Evolutionary conservation across 805 yeast species (phyloP).

Genomic region (Saccharomycopsis malanga): DNA sequence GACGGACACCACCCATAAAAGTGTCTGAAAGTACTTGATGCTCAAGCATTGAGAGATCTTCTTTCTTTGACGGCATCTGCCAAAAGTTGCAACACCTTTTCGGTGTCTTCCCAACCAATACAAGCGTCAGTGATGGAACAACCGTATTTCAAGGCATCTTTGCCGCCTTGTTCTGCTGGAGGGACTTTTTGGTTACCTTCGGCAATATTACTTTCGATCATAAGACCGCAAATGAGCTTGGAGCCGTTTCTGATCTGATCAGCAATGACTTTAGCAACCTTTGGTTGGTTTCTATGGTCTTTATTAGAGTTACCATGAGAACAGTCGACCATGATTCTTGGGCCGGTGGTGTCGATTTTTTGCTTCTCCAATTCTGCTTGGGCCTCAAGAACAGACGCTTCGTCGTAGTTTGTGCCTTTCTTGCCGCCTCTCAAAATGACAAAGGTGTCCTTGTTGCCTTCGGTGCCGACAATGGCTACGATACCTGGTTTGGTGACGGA

Average conservation of each 20-base stretch:
- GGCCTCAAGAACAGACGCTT: slow-evolving; percentile 65
- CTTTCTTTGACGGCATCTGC: slow-evolving; percentile 80
- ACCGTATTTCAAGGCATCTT: slow-evolving; percentile 73
- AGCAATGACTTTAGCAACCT: slow-evolving; percentile 76
- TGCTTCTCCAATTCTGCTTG: slow-evolving; percentile 45
- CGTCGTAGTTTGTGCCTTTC: slow-evolving; percentile 88
- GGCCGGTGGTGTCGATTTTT: slow-evolving; percentile 35
- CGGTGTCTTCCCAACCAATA: slow-evolving; percentile 88
- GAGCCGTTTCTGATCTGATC: slow-evolving; percentile 80
- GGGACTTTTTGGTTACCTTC: slow-evolving; percentile 90
- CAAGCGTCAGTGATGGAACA: slow-evolving; percentile 97
- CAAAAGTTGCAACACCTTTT: slow-evolving; percentile 65
- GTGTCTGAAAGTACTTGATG: no score
- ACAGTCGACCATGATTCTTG: slow-evolving; percentile 87
- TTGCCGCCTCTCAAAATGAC: slow-evolving; percentile 95
- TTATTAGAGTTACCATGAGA: slow-evolving; percentile 96
- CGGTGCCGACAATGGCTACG: slow-evolving; percentile 93
- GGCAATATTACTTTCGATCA: slow-evolving; percentile 89
- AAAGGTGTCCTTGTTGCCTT: slow-evolving; percentile 92
- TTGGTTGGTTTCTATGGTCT: slow-evolving; percentile 92
- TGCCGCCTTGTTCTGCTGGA: slow-evolving; percentile 42
- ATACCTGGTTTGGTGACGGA: slow-evolving; percentile 96
- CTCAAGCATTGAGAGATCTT: no score
- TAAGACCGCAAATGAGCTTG: slow-evolving; percentile 75
- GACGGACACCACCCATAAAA: no score